Evolutionary conservation across 1,284 basidiomycete species (phyloP).

Genomic region (Ganoderma boninense): DNA sequence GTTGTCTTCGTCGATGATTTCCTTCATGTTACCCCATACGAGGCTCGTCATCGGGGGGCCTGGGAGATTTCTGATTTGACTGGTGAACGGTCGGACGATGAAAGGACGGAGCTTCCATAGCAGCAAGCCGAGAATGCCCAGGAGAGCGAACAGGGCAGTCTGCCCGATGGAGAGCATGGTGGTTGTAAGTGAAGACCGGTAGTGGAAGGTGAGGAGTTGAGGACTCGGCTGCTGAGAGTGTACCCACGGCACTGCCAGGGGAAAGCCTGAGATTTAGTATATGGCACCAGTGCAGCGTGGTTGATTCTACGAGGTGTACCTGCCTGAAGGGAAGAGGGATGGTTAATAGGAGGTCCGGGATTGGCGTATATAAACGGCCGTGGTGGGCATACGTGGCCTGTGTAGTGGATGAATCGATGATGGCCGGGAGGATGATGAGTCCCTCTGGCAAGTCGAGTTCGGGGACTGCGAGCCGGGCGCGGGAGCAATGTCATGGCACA

Average conservation of each 20-base stretch:
- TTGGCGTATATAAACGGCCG: background rate
- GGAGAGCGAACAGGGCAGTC: background rate
- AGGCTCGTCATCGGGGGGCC: constrained; percentile 59
- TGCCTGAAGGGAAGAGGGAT: background rate
- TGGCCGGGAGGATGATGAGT: background rate
- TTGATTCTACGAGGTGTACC: background rate
- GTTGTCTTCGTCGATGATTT: constrained; percentile 51
- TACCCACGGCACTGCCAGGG: no score
- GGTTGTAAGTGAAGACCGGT: background rate
- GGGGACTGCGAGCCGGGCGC: background rate
- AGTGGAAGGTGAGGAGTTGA: background rate
- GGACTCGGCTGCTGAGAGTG: background rate
- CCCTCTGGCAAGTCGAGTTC: background rate
- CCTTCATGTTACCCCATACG: constrained; percentile 61
- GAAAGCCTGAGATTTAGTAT: background rate
- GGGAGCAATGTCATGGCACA: background rate
- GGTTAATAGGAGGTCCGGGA: background rate
- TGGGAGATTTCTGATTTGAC: constrained; percentile 55
- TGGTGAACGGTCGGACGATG: constrained; percentile 40
- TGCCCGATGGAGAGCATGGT: constrained; percentile 1
- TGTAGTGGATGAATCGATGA: background rate
- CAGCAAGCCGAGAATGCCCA: constrained; percentile 4
- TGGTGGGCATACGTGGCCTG: background rate
- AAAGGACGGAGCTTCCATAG: constrained; percentile 21
- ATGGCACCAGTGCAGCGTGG: background rate